A percentile compares a stretch with the other conserved stretches of the same genome.
These are phyloP conservation scores for Pichia inconspicua DNA, from an alignment of 1,139 yeast species.

Conservation along the genomic window DNA sequence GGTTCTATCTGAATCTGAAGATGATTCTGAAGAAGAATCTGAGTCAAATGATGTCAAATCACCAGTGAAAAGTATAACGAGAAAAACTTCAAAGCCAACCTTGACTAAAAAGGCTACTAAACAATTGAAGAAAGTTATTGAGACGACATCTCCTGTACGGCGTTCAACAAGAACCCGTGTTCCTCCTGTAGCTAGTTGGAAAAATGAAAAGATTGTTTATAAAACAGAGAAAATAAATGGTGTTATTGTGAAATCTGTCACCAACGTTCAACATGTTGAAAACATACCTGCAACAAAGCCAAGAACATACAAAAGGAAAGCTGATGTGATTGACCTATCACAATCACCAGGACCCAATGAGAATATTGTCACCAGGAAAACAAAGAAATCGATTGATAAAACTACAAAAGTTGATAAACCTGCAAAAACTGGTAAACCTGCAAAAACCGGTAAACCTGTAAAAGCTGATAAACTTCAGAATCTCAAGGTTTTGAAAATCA, in stretches of 20 bases:
- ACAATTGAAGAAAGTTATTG: slow-evolving; percentile 11
- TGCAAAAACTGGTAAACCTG: too few relatives aligned
- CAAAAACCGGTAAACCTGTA: neutral
- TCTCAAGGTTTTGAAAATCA: too few relatives aligned
- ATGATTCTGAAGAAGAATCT: neutral
- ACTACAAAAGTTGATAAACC: neutral
- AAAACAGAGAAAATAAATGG: slow-evolving; percentile 39
- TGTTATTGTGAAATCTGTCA: slow-evolving; percentile 51
- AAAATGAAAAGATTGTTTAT: slow-evolving; percentile 69
- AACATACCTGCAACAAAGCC: slow-evolving; percentile 13
- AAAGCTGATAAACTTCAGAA: too few relatives aligned
- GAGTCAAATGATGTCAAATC: neutral
- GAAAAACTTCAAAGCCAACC: neutral
- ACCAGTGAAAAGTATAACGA: neutral
- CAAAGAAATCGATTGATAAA: neutral
- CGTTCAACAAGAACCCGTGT: slow-evolving; percentile 59
- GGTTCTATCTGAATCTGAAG: neutral
- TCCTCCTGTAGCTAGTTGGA: slow-evolving; percentile 79
- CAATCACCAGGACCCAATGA: neutral
- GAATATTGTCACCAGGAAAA: neutral
- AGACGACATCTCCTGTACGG: slow-evolving; percentile 24
- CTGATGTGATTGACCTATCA: slow-evolving; percentile 3
- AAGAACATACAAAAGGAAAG: neutral
- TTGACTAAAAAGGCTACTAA: slow-evolving; percentile 3
- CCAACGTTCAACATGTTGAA: slow-evolving; percentile 38